Evolutionary conservation across 1,284 basidiomycete genomes (phyloP).

Genomic region (Ustilago tritici): DNA sequence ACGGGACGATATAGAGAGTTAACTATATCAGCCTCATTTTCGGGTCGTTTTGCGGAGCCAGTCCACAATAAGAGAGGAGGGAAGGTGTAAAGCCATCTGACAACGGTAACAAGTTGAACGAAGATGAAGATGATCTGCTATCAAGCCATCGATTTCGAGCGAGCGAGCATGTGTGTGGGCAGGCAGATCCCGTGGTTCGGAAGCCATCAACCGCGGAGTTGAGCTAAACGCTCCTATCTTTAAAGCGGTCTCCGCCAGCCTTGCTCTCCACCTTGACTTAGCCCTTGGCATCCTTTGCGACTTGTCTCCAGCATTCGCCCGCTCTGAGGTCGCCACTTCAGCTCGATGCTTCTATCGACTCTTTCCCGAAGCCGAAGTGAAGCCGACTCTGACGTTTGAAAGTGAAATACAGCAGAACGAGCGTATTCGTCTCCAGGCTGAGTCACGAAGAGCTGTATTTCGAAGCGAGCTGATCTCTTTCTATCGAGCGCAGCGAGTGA

Average conservation of each 20-base stretch:
- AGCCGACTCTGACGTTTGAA: neutral
- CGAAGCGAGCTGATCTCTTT: constrained; percentile 2
- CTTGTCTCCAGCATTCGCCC: neutral
- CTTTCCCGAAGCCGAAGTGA: neutral
- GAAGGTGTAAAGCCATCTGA: no score
- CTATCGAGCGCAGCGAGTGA: neutral
- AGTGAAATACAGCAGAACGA: neutral
- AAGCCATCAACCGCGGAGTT: constrained; percentile 9
- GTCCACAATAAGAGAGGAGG: no score
- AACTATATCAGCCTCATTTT: no score
- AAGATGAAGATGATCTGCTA: no score
- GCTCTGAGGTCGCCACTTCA: neutral
- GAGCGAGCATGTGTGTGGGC: neutral
- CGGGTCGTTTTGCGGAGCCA: no score
- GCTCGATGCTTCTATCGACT: neutral
- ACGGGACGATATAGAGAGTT: neutral
- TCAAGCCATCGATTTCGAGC: constrained; percentile 1
- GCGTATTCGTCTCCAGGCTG: neutral
- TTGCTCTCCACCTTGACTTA: neutral
- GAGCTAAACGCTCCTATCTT: neutral
- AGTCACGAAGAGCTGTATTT: neutral
- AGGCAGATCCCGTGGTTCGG: constrained; percentile 2
- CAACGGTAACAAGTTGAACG: no score
- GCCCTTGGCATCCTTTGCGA: no score
- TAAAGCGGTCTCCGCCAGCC: neutral